A percentile compares a stretch with the other conserved stretches of the same genome.
Evolutionary conservation across 495 filamentous ascomycete species (phyloP).

Genomic region (Penicillium coffeae): DNA sequence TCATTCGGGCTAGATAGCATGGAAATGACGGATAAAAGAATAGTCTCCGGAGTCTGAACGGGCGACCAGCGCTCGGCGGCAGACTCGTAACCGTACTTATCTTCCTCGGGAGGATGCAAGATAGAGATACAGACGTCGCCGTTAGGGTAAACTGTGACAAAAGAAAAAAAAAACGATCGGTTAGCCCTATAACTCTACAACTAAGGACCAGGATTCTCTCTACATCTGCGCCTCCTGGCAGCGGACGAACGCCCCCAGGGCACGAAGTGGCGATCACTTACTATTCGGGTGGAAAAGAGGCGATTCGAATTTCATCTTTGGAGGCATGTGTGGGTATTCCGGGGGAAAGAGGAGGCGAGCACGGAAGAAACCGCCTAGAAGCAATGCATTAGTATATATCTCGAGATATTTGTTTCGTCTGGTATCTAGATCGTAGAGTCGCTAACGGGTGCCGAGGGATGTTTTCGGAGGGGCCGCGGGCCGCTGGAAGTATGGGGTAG

Average conservation of each 20-base stretch:
- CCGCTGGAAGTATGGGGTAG: too few relatives aligned
- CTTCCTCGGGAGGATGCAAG: conserved; percentile 92
- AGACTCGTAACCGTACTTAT: conserved; percentile 91
- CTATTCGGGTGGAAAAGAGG: conserved; percentile 95
- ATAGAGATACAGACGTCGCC: conserved; percentile 97
- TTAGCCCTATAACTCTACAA: background rate
- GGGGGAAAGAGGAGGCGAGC: conserved; percentile 73
- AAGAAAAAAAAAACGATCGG: background rate
- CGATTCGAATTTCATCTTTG: conserved; percentile 83
- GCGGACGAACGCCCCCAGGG: background rate
- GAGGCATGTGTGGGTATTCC: conserved; percentile 85
- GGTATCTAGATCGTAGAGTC: too few relatives aligned
- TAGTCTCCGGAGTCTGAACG: conserved; percentile 96
- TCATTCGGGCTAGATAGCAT: conserved; percentile 92
- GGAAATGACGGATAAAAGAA: conserved; percentile 86
- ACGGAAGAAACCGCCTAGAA: conserved; percentile 79
- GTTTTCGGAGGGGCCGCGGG: too few relatives aligned
- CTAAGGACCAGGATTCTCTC: background rate
- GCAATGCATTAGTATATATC: conserved; percentile 1
- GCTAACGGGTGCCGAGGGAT: too few relatives aligned
- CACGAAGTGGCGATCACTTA: conserved; percentile 28
- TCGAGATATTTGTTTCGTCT: too few relatives aligned
- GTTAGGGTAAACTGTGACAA: conserved; percentile 64
- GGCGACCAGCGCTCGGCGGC: conserved; percentile 93
- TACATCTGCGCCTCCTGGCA: background rate